Evolutionary conservation across 2,329 filamentous ascomycete genomes (phyloP), one percentile per base, ranked within the genome.

Genomic region (Fusarium domesticum): DNA sequence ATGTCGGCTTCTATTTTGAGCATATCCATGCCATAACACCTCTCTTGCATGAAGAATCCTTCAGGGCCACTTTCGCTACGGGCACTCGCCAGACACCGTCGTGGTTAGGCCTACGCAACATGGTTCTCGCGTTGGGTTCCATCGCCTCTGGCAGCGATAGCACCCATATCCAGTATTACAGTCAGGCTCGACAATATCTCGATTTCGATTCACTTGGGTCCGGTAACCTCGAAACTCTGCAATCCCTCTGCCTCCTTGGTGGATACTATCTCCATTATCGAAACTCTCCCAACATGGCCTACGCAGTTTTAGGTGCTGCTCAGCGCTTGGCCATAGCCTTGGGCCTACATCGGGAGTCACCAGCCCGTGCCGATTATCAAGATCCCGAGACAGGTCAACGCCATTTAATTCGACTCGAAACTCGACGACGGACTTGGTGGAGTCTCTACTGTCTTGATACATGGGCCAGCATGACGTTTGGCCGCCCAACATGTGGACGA

Each of bases 201-300:
- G 71, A 67, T 14, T 61, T 84, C 6, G 79, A 81, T 43, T 76
- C 72, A 2, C 72, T 84, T 39, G 79, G 79, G 2, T 59, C 61
- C 0, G 78, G 81, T 55, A 83, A 83, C 35, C 81, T 89, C n/a
- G 85, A 89, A 63, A 85, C 80, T 0, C 74, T 89, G 3, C 85
- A 90, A 60, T 82, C 85, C 1, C 66, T 89, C 14, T 80, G 81
- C 3, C 73, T 90, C 18, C 81, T 89, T 56, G 84, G 84, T 32
- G 86, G 86, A 19, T 87, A 83, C 67, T 90, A 90, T 61, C 77
- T 89, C 43, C 86, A 89, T 64, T 89, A 89, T 59, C 80, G 86
- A 56, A 88, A 88, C 66, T 76, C 84, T 16, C 85, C 85, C 2
- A 89, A 89, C 59, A 84, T 89, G 71, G 86, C 85, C 14, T 87